Evolutionary conservation across 148 eudicot species (phyloP).

Genomic region (Limonium bicolor): DNA sequence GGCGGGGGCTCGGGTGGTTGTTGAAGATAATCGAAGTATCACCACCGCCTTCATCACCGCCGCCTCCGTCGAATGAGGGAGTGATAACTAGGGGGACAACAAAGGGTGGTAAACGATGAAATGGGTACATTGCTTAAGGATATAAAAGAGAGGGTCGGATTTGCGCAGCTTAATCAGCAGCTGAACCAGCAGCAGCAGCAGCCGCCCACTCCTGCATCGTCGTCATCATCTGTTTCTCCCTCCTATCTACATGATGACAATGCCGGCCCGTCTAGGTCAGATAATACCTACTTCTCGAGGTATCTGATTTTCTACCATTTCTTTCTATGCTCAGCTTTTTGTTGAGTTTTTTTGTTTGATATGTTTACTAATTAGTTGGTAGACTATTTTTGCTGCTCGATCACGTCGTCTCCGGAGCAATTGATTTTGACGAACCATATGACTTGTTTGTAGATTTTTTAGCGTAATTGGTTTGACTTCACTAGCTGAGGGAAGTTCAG

Average conservation of each 20-base stretch:
- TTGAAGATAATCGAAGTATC: slow-evolving; percentile 11
- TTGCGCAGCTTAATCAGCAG: slow-evolving; percentile 24
- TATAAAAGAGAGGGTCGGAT: slow-evolving; percentile 80
- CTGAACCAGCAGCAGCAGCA: slow-evolving; percentile 9
- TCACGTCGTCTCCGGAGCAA: too few species aligned
- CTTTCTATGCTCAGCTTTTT: background rate
- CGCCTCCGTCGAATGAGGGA: slow-evolving; percentile 35
- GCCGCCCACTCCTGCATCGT: slow-evolving; percentile 15
- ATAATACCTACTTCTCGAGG: slow-evolving; percentile 9
- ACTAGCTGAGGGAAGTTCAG: too few species aligned
- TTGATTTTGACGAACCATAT: too few species aligned
- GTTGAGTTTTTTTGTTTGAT: background rate
- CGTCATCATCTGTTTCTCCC: slow-evolving; percentile 18
- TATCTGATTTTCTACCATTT: background rate
- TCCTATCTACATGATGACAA: slow-evolving; percentile 21
- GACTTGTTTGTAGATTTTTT: too few species aligned
- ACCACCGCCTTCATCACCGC: slow-evolving; percentile 33
- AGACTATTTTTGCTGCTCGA: too few species aligned
- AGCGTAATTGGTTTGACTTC: too few species aligned
- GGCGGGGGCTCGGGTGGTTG: slow-evolving; percentile 9
- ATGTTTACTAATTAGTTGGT: background rate
- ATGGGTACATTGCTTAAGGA: slow-evolving; percentile 97
- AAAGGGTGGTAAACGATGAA: slow-evolving; percentile 49
- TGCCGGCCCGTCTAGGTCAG: slow-evolving; percentile 13
- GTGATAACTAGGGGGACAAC: background rate